Evolutionary conservation across 2,329 filamentous ascomycete species (phyloP).

Genomic region (Xylaria sp.): DNA sequence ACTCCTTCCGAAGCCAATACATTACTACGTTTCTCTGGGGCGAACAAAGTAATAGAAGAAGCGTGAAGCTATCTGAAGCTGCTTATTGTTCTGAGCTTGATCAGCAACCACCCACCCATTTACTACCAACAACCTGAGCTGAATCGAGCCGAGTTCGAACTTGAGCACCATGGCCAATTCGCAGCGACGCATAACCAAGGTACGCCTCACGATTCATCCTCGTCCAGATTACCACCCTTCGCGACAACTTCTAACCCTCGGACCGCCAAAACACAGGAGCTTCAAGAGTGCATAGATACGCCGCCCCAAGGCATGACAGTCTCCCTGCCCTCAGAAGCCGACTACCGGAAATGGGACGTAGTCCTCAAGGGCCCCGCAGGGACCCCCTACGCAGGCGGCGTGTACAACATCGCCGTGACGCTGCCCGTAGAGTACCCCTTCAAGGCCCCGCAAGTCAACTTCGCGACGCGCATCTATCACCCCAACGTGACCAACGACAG

Average conservation of each 20-base stretch:
- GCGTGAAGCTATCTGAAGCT: slow-evolving; percentile 7
- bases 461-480: slow-evolving; percentile 93
- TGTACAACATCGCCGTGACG: slow-evolving; percentile 76
- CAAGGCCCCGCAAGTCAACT: slow-evolving; percentile 83
- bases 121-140: not conserved
- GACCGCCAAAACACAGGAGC: slow-evolving; percentile 58
- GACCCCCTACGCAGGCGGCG: slow-evolving; percentile 70
- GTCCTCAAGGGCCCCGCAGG: slow-evolving; percentile 58
- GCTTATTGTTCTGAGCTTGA: not conserved
- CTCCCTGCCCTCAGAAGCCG: slow-evolving; percentile 57
- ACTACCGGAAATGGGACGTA: slow-evolving; percentile 66
- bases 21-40: not conserved
- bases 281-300: slow-evolving; percentile 60
- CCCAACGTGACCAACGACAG: slow-evolving; percentile 92
- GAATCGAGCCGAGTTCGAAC: not conserved
- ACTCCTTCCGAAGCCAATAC: not conserved
- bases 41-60: not conserved
- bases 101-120: not conserved
- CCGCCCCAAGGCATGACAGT: slow-evolving; percentile 62
- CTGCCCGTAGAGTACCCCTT: slow-evolving; percentile 89
- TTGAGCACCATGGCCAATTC: slow-evolving; percentile 44
- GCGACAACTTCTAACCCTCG: slow-evolving; percentile 5
- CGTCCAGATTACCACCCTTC: slow-evolving; percentile 23
- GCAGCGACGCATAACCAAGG: slow-evolving; percentile 50
- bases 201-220: slow-evolving; percentile 29